Base-by-base conservation (phyloP, 2,329 filamentous ascomycete genomes). In the Penicillium psychrosexuale region DNA sequence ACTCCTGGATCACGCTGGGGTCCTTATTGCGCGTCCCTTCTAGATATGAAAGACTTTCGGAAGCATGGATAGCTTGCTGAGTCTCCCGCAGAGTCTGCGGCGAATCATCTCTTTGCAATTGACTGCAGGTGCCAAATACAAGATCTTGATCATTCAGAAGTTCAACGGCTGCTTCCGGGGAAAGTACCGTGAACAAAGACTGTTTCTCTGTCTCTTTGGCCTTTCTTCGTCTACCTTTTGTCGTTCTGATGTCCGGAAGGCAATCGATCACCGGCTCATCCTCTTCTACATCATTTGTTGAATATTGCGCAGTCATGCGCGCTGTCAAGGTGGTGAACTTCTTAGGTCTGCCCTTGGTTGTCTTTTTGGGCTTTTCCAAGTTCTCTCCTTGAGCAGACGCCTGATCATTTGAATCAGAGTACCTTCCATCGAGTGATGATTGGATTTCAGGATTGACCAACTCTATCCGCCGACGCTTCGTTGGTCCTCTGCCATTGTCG, bases 81-180 rank as follows among this genome's bases (percentile, higher is more conserved):
- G 63, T 66, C 43, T 71, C 67, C 55, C 56, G 62, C 36, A 68
- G 55, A 24, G 86, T 80, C 0, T 81, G 82, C 0, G 88, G 88
- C 0, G 88, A 89, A 34, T 91, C 84, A 53, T 91, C 88, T 51
- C 81, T 77, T 13, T 86, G 87, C 24, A 96, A 75, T 69, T 96
- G 91, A 69, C 91, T 95, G 1, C 88, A 92, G 0, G 90, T 94
- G 1, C 90, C 91, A 72, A 96, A 96, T 0, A 95, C 75, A 66
- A 92, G 89, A 56, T 91, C 84, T 68, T 94, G 91, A 1, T 82
- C 77, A 3, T 82, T 78, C 13, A 88, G 82, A 61, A 87, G 81
- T 49, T 82, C 82, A 40, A 87, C 72, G 1, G 90, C 91, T 24
- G 87, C 82, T 45, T 76, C 77, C 0, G 90, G 90, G 0, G 89